phyloP scores from a whole-genome alignment of 345 rosid species.

The Eucalyptus cloeziana region DNA sequence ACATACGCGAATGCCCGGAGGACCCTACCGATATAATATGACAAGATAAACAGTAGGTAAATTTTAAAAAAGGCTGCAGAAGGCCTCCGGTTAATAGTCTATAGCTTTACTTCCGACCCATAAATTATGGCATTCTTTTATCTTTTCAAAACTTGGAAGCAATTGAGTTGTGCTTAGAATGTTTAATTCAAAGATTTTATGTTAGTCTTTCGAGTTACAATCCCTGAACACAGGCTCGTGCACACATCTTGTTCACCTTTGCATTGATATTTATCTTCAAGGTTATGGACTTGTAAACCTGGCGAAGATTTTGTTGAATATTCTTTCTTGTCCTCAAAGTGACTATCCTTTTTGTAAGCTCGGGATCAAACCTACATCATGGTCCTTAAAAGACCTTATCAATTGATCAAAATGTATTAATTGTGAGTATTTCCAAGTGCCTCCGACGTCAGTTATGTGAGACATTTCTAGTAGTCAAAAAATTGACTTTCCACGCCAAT shows the following conservation, averaged over 20 bases:
- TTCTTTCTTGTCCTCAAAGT: no score
- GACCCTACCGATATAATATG: background rate
- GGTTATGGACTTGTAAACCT: no score
- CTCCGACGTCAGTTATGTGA: no score
- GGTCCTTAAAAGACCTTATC: no score
- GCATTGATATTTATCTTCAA: background rate
- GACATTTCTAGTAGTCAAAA: no score
- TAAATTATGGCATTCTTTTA: background rate
- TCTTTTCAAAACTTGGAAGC: background rate
- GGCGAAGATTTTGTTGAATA: no score
- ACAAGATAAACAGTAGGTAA: background rate
- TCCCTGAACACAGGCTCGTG: background rate
- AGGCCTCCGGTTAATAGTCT: background rate
- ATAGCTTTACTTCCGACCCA: background rate
- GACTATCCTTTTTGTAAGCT: no score
- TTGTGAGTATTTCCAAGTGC: no score
- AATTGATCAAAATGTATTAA: no score
- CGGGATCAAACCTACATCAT: no score
- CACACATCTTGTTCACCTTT: background rate
- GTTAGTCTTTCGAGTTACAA: background rate
- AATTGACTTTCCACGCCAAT: no score
- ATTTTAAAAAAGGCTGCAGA: background rate
- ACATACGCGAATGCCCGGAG: background rate
- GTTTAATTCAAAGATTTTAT: background rate
- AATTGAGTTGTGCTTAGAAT: rapidly evolving